Conservation (phyloP, 768 basidiomycete genomes). For the Leccinum subgranulosum region DNA sequence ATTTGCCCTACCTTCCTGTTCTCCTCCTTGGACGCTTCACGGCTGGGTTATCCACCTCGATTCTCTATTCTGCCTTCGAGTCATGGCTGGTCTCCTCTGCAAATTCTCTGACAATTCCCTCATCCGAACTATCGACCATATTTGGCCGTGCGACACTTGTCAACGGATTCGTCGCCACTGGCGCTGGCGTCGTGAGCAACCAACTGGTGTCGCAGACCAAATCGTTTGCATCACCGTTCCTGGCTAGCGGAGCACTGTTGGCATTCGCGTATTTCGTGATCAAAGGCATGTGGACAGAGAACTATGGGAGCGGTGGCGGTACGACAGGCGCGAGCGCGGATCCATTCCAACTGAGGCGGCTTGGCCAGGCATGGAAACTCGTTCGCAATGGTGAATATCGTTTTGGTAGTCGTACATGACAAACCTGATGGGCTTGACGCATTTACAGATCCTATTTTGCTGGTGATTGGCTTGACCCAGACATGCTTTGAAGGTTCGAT, state of each 20-base stretch:
- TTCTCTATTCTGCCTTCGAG: constrained; percentile 74
- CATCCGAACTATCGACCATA: constrained; percentile 60
- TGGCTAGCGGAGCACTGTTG: constrained; percentile 58
- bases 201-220: constrained; percentile 50
- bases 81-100: constrained; percentile 73
- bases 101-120: constrained; percentile 46
- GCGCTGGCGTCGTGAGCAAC: constrained; percentile 65
- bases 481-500: constrained; percentile 83
- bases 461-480: constrained; percentile 68
- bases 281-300: constrained; percentile 59
- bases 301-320: constrained; percentile 53
- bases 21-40: constrained; percentile 62
- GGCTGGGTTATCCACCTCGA: constrained; percentile 71
- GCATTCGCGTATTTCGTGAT: constrained; percentile 56
- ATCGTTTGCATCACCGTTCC: constrained; percentile 62
- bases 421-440: background rate
- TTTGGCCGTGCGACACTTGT: constrained; percentile 72
- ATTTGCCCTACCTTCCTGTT: constrained; percentile 53
- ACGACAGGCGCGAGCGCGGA: constrained; percentile 27
- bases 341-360: constrained; percentile 49
- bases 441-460: constrained; percentile 51
- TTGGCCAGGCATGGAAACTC: constrained; percentile 55
- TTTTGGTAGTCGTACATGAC: background rate
- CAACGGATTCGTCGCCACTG: constrained; percentile 70
- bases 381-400: constrained; percentile 45